These are phyloP conservation scores for Coniophora puteana DNA, from an alignment of 1,284 basidiomycete species.

Conservation along the genomic window DNA sequence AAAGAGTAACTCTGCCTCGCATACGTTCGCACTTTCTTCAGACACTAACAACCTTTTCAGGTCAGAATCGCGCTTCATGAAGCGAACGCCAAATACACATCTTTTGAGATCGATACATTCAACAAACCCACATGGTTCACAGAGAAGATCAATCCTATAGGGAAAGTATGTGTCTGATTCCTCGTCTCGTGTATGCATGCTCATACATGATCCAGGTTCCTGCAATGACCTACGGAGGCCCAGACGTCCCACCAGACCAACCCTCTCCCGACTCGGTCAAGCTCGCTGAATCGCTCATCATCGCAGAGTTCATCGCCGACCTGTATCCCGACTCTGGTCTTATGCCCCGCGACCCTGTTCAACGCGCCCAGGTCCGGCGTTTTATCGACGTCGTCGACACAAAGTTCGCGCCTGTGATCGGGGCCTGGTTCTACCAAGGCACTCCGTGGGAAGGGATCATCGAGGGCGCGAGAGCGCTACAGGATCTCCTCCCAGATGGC, in stretches of 20 bases:
- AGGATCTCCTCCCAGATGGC: constrained; percentile 25
- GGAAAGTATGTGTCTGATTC: not conserved
- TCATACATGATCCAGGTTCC: constrained; percentile 43
- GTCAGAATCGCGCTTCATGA: not conserved
- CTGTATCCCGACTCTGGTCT: constrained; percentile 42
- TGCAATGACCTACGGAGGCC: constrained; percentile 55
- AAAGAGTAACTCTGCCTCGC: no score
- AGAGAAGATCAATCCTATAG: not conserved
- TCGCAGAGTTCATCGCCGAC: constrained; percentile 62
- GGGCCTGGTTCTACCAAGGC: constrained; percentile 8
- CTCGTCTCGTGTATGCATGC: no score
- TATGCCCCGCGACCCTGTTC: constrained; percentile 51
- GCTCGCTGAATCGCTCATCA: constrained; percentile 57
- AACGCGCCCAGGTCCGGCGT: constrained; percentile 53
- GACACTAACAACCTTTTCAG: no score
- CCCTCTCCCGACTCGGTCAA: constrained; percentile 56
- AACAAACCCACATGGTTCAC: not conserved
- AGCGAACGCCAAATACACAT: not conserved
- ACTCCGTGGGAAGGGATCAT: constrained; percentile 16
- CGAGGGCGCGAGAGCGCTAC: constrained; percentile 24
- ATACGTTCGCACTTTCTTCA: no score
- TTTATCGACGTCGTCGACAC: constrained; percentile 47
- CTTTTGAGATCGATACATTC: not conserved
- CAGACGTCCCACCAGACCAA: constrained; percentile 43
- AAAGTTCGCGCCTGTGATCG: constrained; percentile 19